These are phyloP conservation scores for Spathaspora boniae DNA, from an alignment of 805 yeast species.

Conservation along the genomic window DNA sequence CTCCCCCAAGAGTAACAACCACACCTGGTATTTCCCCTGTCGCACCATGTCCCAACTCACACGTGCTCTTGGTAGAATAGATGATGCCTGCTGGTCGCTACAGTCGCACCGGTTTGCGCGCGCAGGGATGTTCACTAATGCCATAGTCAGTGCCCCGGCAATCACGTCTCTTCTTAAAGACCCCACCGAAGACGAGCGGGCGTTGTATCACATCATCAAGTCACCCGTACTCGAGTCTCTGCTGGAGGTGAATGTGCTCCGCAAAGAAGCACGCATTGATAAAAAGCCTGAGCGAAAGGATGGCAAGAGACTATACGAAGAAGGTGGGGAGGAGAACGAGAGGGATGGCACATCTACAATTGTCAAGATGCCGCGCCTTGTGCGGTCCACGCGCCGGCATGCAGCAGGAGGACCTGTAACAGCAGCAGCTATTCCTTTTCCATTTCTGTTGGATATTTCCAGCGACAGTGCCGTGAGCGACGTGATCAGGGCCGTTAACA, in stretches of 20 bases:
- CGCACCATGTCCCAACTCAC: slow-evolving; percentile 1
- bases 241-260: too few species aligned
- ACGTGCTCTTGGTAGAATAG: slow-evolving; percentile 23
- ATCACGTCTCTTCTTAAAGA: slow-evolving; percentile 60
- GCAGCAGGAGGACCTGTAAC: too few species aligned
- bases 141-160: slow-evolving; percentile 48
- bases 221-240: too few species aligned
- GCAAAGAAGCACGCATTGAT: slow-evolving; percentile 3
- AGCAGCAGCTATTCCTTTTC: too few species aligned
- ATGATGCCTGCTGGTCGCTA: slow-evolving; percentile 39
- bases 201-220: slow-evolving; percentile 44
- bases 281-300: slow-evolving; percentile 47
- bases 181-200: slow-evolving; percentile 49
- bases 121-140: slow-evolving; percentile 66
- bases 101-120: slow-evolving; percentile 45
- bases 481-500: too few species aligned
- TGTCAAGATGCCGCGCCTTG: too few species aligned
- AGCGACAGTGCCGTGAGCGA: too few species aligned
- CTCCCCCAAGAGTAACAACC: slow-evolving; percentile 1
- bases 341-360: too few species aligned
- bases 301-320: slow-evolving; percentile 36
- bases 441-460: too few species aligned
- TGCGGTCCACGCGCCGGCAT: too few species aligned
- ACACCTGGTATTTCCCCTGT: too few species aligned
- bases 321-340: background rate